Evolutionary conservation across 129 eudicot genomes (phyloP), one percentile per base, ranked within the genome.

Genomic region (Pseudognaphalium luteoalbum): DNA sequence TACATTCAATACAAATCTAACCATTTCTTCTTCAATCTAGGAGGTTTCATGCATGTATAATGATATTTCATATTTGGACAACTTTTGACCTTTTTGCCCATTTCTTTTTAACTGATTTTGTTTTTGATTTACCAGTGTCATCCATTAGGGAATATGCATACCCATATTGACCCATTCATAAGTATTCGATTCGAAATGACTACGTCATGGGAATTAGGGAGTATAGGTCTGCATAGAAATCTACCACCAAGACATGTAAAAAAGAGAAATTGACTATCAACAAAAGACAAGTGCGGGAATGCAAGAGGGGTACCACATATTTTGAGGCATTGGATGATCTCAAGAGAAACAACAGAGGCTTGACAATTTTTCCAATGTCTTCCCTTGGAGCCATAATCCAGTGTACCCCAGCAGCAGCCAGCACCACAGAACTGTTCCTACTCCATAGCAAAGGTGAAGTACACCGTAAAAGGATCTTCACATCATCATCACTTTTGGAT

Each of bases 381-480:
- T 94, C 92, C 83, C 64, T 84, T 60, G 99, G 97, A 70, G 97
- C 93, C 97, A 94, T 94, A 61, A 94, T 94, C 99, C 99, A 94
- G 83, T 94, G 99, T 58, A 94, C 86, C 73, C 96, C 97, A 56
- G 99, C 92, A 84, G 97, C 97, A 76, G 94, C 99, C 81, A 94
- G 88, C 73, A 91, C 93, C 54, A 94, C 99, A 20, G 99, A 97
- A 86, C 99, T 91, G 70, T 94, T 94, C 54, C 89, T 86, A 84
- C 97, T 94, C 99, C 99, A 94, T 33, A 94, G 83, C 77, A 94
- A 86, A 19, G 99, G 99, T 20, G 86, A 86, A n/a, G 99, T 94
- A 83, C 97, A 91, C 87, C 82, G 97, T 80, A 94, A 81, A 76
- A 94, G 86, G 71, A 94, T 80, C 92, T 83, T 94, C 76, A 94